Evolutionary conservation across 495 filamentous ascomycete genomes (phyloP), one percentile per base, ranked within the genome.

Genomic region (Lepraria neglecta): DNA sequence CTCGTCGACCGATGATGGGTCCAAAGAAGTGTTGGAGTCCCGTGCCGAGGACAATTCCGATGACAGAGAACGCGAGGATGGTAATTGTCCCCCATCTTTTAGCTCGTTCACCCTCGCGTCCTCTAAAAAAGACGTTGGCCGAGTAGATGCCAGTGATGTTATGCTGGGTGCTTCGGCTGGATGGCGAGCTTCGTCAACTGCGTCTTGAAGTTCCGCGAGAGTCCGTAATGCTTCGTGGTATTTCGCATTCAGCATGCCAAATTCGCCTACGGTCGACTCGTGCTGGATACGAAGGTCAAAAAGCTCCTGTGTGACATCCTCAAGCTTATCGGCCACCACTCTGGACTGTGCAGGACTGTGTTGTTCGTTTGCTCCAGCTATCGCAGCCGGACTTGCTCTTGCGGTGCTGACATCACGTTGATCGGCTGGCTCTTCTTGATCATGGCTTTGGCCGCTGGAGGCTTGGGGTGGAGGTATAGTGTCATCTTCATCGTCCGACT

Each of bases 31-130:
- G 66, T 83, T 85, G 71, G 89, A 91, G 71, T 87, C 90, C 84
- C 87, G 88, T 83, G 80, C 90, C 78, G 87, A 97, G 76, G 90
- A 96, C 74, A 96, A 85, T 75, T 97, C 92, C 84, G 91, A 92
- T 63, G 89, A 96, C 71, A 97, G 89, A 74, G 92, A 96, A 72
- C 87, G 91, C 83, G 90, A 90, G 78, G 87, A 91, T 80, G 88
- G 89, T 69, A 81, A 85, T 76, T 89, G 89, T 75, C 78, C 86
- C 76, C 84, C 87, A 79, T 83, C 80, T 72, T 84, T 92, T 71
- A 80, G 79, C 67, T 86, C 87, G 76, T 82, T 86, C 76, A 86
- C 82, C 78, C 84, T 85, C 73, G 79, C 80, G 71, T 90, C 87
- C 65, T 84, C 91, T 89, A 97, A 88, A 91, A 96, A 96, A 87